phyloP scores from a whole-genome alignment of 805 yeast species.

The Candida maris region DNA sequence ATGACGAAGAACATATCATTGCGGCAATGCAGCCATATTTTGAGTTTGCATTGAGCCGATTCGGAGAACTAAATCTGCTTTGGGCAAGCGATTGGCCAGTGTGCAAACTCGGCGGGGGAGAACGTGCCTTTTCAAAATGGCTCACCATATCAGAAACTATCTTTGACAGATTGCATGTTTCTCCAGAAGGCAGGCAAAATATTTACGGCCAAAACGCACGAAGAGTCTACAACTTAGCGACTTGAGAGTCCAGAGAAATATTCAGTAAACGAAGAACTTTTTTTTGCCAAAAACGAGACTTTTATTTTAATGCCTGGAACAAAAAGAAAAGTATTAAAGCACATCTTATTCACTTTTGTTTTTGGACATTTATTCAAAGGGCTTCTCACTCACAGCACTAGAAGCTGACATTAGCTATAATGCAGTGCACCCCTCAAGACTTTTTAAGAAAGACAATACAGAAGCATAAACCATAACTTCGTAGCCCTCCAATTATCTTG shows the following conservation, averaged over 20 bases:
- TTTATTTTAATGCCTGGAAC: no score
- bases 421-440: neutral
- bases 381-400: neutral
- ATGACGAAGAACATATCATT: slow-evolving; percentile 8
- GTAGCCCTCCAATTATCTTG: slow-evolving; percentile 1
- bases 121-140: slow-evolving; percentile 4
- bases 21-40: slow-evolving; percentile 33
- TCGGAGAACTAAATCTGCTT: slow-evolving; percentile 36
- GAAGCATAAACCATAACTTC: no score
- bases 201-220: slow-evolving; percentile 5
- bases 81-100: slow-evolving; percentile 13
- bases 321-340: neutral
- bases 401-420: neutral
- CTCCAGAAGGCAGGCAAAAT: neutral
- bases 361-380: neutral
- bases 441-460: neutral
- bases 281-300: no score
- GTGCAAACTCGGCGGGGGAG: slow-evolving; percentile 5
- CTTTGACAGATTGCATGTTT: slow-evolving; percentile 2
- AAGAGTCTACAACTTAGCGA: slow-evolving; percentile 2
- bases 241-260: no score
- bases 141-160: slow-evolving; percentile 3
- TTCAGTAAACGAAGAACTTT: no score
- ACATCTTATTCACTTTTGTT: neutral
- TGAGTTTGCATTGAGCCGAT: slow-evolving; percentile 34